phyloP scores from a whole-genome alignment of 202 grass and related monocot genomes.

The Setaria viridis region DNA sequence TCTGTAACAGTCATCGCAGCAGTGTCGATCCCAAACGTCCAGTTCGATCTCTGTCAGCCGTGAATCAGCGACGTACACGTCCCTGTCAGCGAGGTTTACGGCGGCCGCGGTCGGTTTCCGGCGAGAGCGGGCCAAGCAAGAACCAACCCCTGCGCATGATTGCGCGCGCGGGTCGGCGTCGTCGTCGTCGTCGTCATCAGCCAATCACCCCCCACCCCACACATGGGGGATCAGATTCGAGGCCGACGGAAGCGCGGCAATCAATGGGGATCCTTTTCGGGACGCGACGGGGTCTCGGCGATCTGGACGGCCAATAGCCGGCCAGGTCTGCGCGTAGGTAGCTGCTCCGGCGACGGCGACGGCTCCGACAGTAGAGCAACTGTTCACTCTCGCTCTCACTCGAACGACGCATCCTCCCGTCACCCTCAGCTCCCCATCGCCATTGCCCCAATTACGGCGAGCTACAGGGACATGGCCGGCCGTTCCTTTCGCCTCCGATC shows the following conservation, averaged over 20 bases:
- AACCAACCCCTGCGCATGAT: not conserved
- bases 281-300: not conserved
- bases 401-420: not conserved
- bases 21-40: not conserved
- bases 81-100: not conserved
- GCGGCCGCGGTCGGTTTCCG: slow-evolving; percentile 12
- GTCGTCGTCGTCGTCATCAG: not conserved
- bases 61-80: not conserved
- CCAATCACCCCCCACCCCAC: not conserved
- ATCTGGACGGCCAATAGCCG: slow-evolving; percentile 20
- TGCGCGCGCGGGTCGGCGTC: not conserved
- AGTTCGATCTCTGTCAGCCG: not conserved
- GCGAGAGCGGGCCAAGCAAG: not conserved
- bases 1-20: not conserved
- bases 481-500: not conserved
- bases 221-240: not conserved
- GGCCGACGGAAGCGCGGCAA: not conserved
- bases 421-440: not conserved
- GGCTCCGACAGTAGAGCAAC: not conserved
- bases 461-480: not conserved
- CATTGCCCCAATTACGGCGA: not conserved
- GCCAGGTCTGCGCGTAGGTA: slow-evolving; percentile 37
- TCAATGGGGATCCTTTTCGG: slow-evolving; percentile 16
- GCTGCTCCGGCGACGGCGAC: not conserved
- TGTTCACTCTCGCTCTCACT: slow-evolving; percentile 20